Base-by-base conservation (phyloP, 192 early-diverging fungal species). In the Coemansia sp. region DNA sequence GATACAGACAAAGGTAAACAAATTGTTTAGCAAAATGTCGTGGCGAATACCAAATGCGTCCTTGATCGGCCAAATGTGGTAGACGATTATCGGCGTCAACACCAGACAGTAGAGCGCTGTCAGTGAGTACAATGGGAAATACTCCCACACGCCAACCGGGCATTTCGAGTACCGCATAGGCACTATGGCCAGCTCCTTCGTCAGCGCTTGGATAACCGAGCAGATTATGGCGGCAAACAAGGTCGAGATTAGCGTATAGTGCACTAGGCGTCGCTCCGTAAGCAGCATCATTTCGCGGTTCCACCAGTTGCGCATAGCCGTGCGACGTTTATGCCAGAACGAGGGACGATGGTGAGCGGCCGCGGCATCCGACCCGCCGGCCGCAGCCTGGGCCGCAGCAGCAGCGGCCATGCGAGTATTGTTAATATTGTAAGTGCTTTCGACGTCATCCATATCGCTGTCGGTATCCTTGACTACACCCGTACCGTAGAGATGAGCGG, bases 141-240 rank as follows among this genome's bases (percentile, higher is more conserved):
- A 84, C 67, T 84, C 82, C 82, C 77, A 84, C 10, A 80, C 77
- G 56, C 76, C 78, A 3, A 80, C 76, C 4, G 82, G 68, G 39
- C 82, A 84, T 30, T 62, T 67, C 3, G 79, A 72, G 61, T 71
- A 82, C 45, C 24, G 37, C 79, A 82, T 76, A 1, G 79, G 79
- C 15, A 76, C 74, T 35, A 82, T 73, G 4, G 70, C 43, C 58
- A 82, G 71, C 15, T 82, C 74, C 50, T 70, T 73, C 16, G 79
- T 82, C 47, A 82, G 71, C 18, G 64, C 79, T 45, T 82, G 79
- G 44, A 82, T 82, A 44, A 82, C 37, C 0, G 73, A 63, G 62
- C 79, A 82, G 27, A 82, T 45, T 11, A 82, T 53, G 0, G 68
- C 79, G 1, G 79, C 39, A 56, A 76, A 76, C 3, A 82, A 41